Evolutionary conservation across 164 flowering plant genomes (phyloP).

Genomic region (Amborella trichopoda): DNA sequence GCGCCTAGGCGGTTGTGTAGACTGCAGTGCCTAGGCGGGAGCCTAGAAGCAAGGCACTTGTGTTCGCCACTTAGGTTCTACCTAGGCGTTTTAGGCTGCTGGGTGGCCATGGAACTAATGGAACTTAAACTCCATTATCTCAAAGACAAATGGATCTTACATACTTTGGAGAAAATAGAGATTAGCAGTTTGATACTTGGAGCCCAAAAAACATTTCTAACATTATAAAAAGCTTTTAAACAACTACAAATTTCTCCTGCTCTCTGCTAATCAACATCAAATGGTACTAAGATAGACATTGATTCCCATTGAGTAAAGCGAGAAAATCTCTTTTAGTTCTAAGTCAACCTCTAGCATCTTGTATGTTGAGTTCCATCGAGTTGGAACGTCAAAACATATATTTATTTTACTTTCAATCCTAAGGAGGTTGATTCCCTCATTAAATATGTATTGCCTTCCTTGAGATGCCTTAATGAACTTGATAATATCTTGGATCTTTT

Average conservation of each 20-base stretch:
- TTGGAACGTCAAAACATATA: conserved; percentile 54
- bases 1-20: too few species aligned
- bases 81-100: too few species aligned
- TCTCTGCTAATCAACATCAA: conserved; percentile 63
- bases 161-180: conserved; percentile 26
- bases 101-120: too few species aligned
- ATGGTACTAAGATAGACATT: conserved; percentile 53
- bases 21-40: too few species aligned
- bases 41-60: too few species aligned
- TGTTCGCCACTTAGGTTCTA: too few species aligned
- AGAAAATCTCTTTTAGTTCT: conserved; percentile 66
- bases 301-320: conserved; percentile 68
- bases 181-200: conserved; percentile 5
- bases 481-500: conserved; percentile 60
- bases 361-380: conserved; percentile 80
- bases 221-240: conserved; percentile 6
- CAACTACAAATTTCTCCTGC: conserved; percentile 22
- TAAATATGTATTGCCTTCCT: conserved; percentile 58
- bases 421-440: conserved; percentile 63
- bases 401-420: conserved; percentile 55
- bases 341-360: conserved; percentile 66
- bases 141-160: conserved; percentile 73
- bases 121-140: conserved; percentile 31
- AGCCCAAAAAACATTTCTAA: background rate
- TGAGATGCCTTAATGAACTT: conserved; percentile 70